phyloP scores from a whole-genome alignment of 257 asterid genomes.

The Ajuga chamaepitys region DNA sequence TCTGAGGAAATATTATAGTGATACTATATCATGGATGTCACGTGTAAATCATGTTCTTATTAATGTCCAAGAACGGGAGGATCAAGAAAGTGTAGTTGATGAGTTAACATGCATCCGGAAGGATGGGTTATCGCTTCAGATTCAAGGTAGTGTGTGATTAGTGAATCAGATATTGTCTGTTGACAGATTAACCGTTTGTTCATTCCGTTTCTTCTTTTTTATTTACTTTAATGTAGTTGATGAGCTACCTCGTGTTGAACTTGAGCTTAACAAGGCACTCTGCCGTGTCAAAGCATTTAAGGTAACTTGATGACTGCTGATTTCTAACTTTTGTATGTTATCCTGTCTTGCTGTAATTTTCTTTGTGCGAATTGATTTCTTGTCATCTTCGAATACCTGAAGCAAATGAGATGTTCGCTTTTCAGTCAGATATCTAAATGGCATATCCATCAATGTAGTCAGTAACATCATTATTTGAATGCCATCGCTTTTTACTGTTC shows the following conservation, averaged over 20 bases:
- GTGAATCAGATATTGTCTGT: conserved; percentile 1
- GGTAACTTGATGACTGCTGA: conserved; percentile 35
- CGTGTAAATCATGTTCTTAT: conserved; percentile 47
- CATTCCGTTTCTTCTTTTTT: conserved; percentile 1
- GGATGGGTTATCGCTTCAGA: conserved; percentile 61
- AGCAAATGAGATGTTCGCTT: conserved; percentile 1
- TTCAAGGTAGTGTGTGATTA: conserved; percentile 43
- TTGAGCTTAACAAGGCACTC: conserved; percentile 68
- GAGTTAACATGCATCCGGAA: conserved; percentile 58
- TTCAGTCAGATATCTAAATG: not conserved
- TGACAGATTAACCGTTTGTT: conserved; percentile 2
- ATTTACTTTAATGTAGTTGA: conserved; percentile 39
- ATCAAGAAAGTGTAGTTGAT: conserved; percentile 58
- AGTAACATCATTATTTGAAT: not conserved
- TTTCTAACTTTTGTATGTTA: conserved; percentile 4
- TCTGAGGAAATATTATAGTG: conserved; percentile 50
- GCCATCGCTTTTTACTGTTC: not conserved
- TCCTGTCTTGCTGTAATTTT: not conserved
- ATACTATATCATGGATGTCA: conserved; percentile 68
- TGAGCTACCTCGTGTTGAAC: conserved; percentile 60
- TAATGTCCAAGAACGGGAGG: conserved; percentile 52
- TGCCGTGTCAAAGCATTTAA: conserved; percentile 76
- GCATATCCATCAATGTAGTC: not conserved
- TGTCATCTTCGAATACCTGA: conserved; percentile 3
- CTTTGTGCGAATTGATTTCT: not conserved